Conservation (phyloP, 2,329 filamentous ascomycete genomes). For the Penicillium decumbens region DNA sequence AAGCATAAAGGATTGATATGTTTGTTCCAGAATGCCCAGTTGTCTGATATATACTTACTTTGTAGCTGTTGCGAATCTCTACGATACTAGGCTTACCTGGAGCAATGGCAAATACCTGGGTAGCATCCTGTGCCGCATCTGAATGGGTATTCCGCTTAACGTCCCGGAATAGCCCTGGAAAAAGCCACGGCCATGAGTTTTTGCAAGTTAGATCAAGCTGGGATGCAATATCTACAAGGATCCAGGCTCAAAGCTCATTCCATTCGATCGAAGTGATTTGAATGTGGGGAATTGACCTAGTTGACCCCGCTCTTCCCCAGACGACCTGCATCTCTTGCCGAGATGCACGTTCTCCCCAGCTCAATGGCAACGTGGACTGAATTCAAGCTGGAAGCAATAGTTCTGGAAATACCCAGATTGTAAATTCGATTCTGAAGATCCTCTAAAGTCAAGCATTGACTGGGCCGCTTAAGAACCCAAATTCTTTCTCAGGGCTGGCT, state of each 20-base stretch:
- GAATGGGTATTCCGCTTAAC: background rate
- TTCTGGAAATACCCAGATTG: too few relatives aligned
- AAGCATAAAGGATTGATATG: background rate
- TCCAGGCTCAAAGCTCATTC: background rate
- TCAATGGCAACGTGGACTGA: too few relatives aligned
- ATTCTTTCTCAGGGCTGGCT: constrained; percentile 32
- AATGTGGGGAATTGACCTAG: background rate
- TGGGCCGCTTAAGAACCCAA: constrained; percentile 7
- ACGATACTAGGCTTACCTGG: too few relatives aligned
- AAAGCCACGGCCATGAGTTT: background rate
- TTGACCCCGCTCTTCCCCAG: constrained; percentile 7
- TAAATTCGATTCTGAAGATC: too few relatives aligned
- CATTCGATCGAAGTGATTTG: background rate
- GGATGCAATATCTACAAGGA: background rate
- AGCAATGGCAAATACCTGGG: background rate
- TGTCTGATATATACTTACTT: background rate
- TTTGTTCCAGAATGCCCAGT: background rate
- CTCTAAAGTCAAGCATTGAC: too few relatives aligned
- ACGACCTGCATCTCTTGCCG: constrained; percentile 2
- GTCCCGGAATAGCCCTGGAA: background rate
- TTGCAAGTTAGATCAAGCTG: background rate
- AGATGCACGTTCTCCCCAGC: background rate
- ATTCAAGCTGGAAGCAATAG: too few relatives aligned
- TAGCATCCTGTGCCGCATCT: background rate
- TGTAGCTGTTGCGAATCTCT: background rate